Percentiles rank a stretch among this genome's conserved stretches.
Evolutionary conservation across 1,139 yeast species (phyloP).

Genomic region (Sugiyamaella xylanicola): DNA sequence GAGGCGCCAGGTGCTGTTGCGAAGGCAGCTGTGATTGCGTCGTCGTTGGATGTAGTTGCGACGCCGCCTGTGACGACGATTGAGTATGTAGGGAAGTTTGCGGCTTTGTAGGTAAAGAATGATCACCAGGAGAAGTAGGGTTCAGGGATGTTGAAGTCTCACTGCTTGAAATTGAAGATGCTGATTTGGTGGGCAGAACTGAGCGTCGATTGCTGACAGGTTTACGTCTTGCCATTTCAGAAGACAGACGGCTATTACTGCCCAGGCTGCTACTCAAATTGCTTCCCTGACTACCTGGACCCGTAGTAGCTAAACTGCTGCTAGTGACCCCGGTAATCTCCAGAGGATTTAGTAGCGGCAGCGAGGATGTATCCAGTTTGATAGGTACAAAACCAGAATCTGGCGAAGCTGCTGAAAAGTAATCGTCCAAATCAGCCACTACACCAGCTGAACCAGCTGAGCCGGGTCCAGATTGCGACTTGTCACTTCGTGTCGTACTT

Average conservation of each 20-base stretch:
- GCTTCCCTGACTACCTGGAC: background rate
- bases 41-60: background rate
- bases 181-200: conserved; percentile 11
- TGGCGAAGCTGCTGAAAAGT: background rate
- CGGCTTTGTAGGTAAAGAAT: too few species aligned
- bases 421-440: conserved; percentile 2
- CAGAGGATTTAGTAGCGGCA: conserved; percentile 11
- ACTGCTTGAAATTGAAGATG: conserved; percentile 10
- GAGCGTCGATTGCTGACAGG: conserved; percentile 9
- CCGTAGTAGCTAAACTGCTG: background rate
- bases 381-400: conserved; percentile 27
- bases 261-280: too few species aligned
- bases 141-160: conserved; percentile 5
- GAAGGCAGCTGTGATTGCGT: background rate
- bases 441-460: background rate
- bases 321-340: conserved; percentile 6
- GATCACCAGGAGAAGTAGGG: background rate
- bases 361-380: conserved; percentile 24
- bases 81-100: too few species aligned
- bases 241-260: background rate
- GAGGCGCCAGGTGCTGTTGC: background rate
- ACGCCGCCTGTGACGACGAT: background rate
- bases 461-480: background rate
- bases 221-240: background rate
- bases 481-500: background rate